Percentiles rank a stretch among this genome's conserved stretches.
These are phyloP conservation scores for Neckera pumila DNA, from an alignment of 225 moss, liverwort and hornwort species.

Conservation along the genomic window DNA sequence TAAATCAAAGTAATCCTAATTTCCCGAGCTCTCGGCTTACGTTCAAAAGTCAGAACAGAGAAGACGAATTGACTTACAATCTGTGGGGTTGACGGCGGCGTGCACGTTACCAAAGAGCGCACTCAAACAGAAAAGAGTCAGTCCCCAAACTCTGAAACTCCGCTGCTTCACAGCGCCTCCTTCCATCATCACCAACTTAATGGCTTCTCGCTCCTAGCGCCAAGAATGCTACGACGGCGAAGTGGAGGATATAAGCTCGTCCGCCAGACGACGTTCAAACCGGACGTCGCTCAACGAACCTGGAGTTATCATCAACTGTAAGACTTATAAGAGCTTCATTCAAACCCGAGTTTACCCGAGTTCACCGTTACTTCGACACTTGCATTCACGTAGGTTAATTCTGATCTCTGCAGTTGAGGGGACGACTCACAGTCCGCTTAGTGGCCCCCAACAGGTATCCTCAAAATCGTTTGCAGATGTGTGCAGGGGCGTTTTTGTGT, in stretches of 20 bases:
- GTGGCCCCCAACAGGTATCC: background rate
- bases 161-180: background rate
- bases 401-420: background rate
- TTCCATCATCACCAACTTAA: background rate
- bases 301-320: background rate
- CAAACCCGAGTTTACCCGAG: background rate
- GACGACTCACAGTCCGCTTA: background rate
- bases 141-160: background rate
- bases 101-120: background rate
- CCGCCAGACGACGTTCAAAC: background rate
- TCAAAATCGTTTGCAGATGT: background rate
- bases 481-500: background rate
- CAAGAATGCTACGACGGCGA: background rate
- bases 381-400: background rate
- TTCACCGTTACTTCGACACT: background rate
- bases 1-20: too few relatives aligned
- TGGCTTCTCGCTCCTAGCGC: background rate
- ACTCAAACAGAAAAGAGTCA: slow-evolving; percentile 4
- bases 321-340: background rate
- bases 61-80: background rate
- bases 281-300: background rate
- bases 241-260: background rate
- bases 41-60: background rate
- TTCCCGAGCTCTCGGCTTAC: background rate
- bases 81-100: slow-evolving; percentile 8